Conservation (phyloP, 495 filamentous ascomycete genomes). For the Tuber borchii region DNA sequence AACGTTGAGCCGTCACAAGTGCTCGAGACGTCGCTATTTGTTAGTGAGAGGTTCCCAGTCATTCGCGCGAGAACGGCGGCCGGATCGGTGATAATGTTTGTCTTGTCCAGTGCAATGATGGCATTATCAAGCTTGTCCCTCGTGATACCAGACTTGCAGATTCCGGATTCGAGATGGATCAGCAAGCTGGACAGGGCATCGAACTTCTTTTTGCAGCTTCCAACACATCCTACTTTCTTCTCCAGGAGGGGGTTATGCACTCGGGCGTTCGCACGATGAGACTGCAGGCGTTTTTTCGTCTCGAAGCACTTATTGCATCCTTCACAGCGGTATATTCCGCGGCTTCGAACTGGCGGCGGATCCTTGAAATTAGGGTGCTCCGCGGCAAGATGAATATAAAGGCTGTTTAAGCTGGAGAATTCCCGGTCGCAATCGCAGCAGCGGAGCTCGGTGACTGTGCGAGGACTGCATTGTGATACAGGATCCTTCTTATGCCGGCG, state of each 20-base stretch:
- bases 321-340: conserved; percentile 9
- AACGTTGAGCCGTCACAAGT: background rate
- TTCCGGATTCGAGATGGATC: conserved; percentile 24
- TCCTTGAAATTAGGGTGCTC: conserved; percentile 16
- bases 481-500: background rate
- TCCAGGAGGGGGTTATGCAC: conserved; percentile 17
- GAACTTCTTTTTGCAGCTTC: conserved; percentile 19
- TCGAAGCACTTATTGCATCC: conserved; percentile 15
- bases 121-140: conserved; percentile 25
- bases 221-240: conserved; percentile 11
- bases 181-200: conserved; percentile 21
- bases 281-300: background rate
- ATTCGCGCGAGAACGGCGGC: conserved; percentile 13
- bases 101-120: conserved; percentile 27
- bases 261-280: conserved; percentile 2
- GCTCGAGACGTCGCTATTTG: background rate
- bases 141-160: conserved; percentile 25
- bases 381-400: conserved; percentile 4
- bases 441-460: conserved; percentile 5
- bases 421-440: conserved; percentile 25
- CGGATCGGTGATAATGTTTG: conserved; percentile 25
- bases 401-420: conserved; percentile 6
- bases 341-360: background rate
- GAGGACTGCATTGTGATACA: background rate
- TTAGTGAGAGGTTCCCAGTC: background rate